These are phyloP conservation scores for Coccomyxa sp. DNA, from an alignment of 139 green algal species.

Conservation along the genomic window DNA sequence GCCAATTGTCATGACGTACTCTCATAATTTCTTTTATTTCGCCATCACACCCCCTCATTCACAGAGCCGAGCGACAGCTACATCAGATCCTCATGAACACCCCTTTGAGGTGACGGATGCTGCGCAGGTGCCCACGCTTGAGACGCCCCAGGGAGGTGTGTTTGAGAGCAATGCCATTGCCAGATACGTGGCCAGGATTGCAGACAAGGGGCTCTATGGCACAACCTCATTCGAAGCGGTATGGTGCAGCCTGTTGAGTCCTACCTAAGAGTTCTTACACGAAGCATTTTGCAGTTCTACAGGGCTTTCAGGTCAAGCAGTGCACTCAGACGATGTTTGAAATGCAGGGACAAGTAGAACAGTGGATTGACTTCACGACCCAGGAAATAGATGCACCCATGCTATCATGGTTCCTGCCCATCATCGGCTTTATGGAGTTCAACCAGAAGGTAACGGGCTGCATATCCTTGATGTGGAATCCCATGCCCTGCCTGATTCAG, in stretches of 20 bases:
- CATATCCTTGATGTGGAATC: no score
- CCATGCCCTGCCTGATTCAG: no score
- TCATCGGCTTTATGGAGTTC: constrained; percentile 21
- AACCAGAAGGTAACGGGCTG: constrained; percentile 50
- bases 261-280: no score
- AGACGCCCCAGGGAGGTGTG: constrained; percentile 34
- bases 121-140: constrained; percentile 25
- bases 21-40: no score
- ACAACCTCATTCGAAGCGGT: constrained; percentile 23
- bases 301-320: not conserved
- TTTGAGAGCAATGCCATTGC: constrained; percentile 66
- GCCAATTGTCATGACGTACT: no score
- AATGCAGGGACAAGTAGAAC: constrained; percentile 33
- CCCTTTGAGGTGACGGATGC: not conserved
- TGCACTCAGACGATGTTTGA: not conserved
- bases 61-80: not conserved
- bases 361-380: constrained; percentile 49
- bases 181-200: constrained; percentile 35
- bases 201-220: constrained; percentile 34
- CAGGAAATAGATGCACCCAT: constrained; percentile 36
- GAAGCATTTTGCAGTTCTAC: no score
- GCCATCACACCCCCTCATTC: no score
- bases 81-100: not conserved
- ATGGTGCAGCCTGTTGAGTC: not conserved
- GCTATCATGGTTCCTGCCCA: constrained; percentile 27